Conservation (phyloP, 495 filamentous ascomycete species). For the Chaetomidium leptoderma region DNA sequence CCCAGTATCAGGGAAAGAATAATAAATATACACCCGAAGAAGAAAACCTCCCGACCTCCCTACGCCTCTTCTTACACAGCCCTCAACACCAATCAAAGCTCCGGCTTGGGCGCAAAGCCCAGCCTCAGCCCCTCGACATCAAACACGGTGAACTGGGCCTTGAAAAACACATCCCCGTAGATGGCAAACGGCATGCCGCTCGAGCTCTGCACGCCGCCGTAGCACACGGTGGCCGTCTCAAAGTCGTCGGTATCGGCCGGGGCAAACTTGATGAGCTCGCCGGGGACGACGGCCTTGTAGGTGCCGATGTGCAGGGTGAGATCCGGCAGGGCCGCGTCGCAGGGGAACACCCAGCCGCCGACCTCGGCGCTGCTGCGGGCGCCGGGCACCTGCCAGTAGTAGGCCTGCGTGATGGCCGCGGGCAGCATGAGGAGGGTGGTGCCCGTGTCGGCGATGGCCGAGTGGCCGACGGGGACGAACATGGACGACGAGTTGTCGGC, state of each 20-base stretch:
- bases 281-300: constrained; percentile 54
- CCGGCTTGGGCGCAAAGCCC: constrained; percentile 55
- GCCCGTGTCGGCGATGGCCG: constrained; percentile 58
- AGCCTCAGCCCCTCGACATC: constrained; percentile 51
- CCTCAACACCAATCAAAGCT: background rate
- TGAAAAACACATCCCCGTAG: constrained; percentile 80
- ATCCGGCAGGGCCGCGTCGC: constrained; percentile 34
- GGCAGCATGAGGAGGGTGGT: constrained; percentile 71
- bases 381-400: constrained; percentile 62
- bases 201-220: constrained; percentile 63
- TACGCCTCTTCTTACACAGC: too few species aligned
- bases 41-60: background rate
- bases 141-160: constrained; percentile 77
- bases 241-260: constrained; percentile 39
- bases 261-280: constrained; percentile 57
- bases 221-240: constrained; percentile 51
- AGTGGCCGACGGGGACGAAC: constrained; percentile 51
- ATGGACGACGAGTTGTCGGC: constrained; percentile 42
- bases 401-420: constrained; percentile 52
- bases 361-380: constrained; percentile 44
- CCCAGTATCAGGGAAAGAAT: background rate
- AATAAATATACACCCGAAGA: background rate
- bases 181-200: constrained; percentile 63
- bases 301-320: constrained; percentile 56
- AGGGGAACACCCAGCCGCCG: constrained; percentile 50